These are phyloP conservation scores for Ceratobasidium sp. DNA, from an alignment of 1,284 basidiomycete genomes.

Conservation along the genomic window DNA sequence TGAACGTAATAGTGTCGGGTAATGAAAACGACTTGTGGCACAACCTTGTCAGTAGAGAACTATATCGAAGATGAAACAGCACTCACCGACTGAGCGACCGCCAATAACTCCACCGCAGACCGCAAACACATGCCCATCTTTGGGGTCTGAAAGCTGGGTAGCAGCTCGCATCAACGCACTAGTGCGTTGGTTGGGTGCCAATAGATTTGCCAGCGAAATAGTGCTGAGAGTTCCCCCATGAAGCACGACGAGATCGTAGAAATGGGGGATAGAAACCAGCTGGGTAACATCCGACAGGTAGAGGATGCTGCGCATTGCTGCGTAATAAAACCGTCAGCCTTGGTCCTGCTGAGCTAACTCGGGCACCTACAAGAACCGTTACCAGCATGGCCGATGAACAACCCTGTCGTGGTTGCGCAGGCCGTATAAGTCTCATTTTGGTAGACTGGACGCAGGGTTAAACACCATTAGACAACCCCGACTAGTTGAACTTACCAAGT, in stretches of 20 bases:
- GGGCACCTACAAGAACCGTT: too few species aligned
- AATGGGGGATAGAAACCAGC: not conserved
- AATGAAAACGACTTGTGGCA: too few species aligned
- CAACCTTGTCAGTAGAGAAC: too few species aligned
- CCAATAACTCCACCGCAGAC: conserved; percentile 4
- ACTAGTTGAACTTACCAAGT: conserved; percentile 62
- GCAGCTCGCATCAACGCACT: not conserved
- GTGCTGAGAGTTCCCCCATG: not conserved
- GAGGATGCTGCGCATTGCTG: not conserved
- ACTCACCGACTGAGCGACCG: not conserved
- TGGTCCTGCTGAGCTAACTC: too few species aligned
- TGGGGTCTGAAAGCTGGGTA: not conserved
- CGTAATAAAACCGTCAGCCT: not conserved
- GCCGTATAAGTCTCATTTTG: conserved; percentile 65
- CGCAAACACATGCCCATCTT: not conserved
- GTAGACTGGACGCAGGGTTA: conserved; percentile 54
- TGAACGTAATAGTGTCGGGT: too few species aligned
- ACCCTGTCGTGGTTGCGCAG: conserved; percentile 69
- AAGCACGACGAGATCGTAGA: conserved; percentile 1
- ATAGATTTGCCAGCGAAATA: not conserved
- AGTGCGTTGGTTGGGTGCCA: not conserved
- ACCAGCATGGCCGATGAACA: conserved; percentile 71
- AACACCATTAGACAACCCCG: conserved; percentile 24
- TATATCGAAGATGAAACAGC: too few species aligned
- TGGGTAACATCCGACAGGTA: not conserved